Evolutionary conservation across 305 asterid species (phyloP).

Genomic region (Fraxinus velutina): DNA sequence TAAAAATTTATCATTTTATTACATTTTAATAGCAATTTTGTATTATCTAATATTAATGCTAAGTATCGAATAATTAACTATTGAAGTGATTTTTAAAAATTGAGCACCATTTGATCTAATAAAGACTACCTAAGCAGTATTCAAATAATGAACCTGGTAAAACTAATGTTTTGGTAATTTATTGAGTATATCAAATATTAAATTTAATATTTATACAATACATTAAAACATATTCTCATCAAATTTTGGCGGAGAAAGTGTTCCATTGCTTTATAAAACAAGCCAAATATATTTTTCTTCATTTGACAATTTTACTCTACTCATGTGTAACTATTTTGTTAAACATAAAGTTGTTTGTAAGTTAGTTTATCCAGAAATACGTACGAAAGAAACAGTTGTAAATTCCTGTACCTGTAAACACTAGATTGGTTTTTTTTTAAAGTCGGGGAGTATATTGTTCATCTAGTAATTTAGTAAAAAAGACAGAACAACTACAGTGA

Average conservation of each 20-base stretch:
- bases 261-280: neutral
- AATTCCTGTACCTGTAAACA: neutral
- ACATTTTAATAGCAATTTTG: neutral
- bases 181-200: neutral
- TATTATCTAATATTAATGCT: neutral
- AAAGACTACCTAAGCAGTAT: neutral
- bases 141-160: neutral
- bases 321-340: neutral
- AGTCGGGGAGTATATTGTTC: neutral
- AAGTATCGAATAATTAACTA: neutral
- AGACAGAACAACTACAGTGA: slow-evolving; percentile 2
- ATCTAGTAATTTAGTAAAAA: slow-evolving; percentile 1
- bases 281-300: neutral
- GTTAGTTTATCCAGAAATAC: neutral
- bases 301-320: slow-evolving; percentile 11
- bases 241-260: slow-evolving; percentile 21
- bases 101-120: neutral
- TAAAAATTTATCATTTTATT: neutral
- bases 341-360: neutral
- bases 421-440: neutral
- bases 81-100: neutral
- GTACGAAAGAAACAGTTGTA: neutral
- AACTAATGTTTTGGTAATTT: neutral
- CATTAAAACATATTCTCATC: neutral
- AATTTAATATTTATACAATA: neutral